These are phyloP conservation scores for Glycine latifolia DNA, from an alignment of 306 rosid species.

Conservation along the genomic window DNA sequence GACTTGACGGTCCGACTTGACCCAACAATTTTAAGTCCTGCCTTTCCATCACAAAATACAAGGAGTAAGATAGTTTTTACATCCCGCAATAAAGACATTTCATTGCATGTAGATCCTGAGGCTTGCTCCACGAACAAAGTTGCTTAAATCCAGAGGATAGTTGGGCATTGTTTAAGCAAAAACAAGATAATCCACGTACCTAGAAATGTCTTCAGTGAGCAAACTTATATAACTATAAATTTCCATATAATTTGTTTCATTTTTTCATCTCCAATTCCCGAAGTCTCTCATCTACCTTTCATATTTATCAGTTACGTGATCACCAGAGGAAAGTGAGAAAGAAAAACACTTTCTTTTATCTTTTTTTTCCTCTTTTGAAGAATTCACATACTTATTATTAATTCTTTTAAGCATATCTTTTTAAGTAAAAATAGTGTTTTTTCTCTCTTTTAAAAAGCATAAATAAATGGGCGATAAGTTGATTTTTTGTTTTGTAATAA, in stretches of 20 bases:
- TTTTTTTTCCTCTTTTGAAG: neutral
- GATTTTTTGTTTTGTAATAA: neutral
- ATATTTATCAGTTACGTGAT: neutral
- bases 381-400: neutral
- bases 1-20: too few relatives aligned
- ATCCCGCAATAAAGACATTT: constrained; percentile 50
- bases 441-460: neutral
- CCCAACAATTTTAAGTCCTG: constrained; percentile 48
- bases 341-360: neutral
- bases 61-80: constrained; percentile 59
- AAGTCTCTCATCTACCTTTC: neutral
- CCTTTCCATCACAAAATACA: constrained; percentile 45
- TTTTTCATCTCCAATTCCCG: neutral
- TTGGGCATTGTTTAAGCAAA: constrained; percentile 57
- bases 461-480: neutral
- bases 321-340: neutral
- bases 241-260: neutral
- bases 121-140: constrained; percentile 51
- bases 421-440: neutral
- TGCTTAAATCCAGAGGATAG: constrained; percentile 47
- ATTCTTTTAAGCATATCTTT: neutral
- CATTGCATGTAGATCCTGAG: constrained; percentile 41
- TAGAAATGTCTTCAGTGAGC: neutral
- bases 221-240: neutral
- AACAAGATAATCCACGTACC: constrained; percentile 50